Evolutionary conservation across 768 basidiomycete genomes (phyloP).

Genomic region (Lepiota venenata): DNA sequence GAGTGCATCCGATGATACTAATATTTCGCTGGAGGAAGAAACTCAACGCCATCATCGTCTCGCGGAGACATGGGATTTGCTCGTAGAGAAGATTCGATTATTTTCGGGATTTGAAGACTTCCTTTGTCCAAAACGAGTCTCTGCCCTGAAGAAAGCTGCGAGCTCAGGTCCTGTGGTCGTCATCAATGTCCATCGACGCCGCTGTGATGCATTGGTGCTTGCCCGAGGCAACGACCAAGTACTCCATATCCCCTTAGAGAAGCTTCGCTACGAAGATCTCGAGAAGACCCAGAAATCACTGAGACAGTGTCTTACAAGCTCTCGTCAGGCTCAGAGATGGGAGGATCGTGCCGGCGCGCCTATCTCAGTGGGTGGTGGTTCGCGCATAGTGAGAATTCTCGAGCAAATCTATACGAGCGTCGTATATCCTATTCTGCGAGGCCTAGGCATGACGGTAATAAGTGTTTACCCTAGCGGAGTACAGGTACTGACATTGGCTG

Average conservation of each 20-base stretch:
- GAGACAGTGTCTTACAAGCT: no score
- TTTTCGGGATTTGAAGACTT: constrained; percentile 20
- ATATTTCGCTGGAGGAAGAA: constrained; percentile 16
- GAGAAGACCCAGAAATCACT: no score
- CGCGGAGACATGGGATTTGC: constrained; percentile 16
- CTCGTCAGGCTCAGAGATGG: no score
- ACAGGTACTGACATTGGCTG: no score
- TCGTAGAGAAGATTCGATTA: constrained; percentile 12
- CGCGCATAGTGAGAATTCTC: no score
- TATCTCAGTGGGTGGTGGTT: no score
- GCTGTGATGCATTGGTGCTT: constrained; percentile 22
- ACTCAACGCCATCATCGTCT: constrained; percentile 13
- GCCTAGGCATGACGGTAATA: no score
- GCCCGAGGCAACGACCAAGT: neutral
- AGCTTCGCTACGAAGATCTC: constrained; percentile 3
- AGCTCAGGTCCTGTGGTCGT: constrained; percentile 17
- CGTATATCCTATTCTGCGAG: no score
- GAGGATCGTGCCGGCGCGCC: no score
- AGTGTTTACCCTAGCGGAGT: no score
- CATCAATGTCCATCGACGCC: constrained; percentile 14
- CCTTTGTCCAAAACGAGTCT: constrained; percentile 13
- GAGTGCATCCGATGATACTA: neutral
- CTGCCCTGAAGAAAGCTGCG: constrained; percentile 12
- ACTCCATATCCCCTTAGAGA: constrained; percentile 13
- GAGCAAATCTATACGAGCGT: no score